Evolutionary conservation across 2,329 filamentous ascomycete species (phyloP), one percentile per base, ranked within the genome.

Genomic region (Clonostachys sp.): DNA sequence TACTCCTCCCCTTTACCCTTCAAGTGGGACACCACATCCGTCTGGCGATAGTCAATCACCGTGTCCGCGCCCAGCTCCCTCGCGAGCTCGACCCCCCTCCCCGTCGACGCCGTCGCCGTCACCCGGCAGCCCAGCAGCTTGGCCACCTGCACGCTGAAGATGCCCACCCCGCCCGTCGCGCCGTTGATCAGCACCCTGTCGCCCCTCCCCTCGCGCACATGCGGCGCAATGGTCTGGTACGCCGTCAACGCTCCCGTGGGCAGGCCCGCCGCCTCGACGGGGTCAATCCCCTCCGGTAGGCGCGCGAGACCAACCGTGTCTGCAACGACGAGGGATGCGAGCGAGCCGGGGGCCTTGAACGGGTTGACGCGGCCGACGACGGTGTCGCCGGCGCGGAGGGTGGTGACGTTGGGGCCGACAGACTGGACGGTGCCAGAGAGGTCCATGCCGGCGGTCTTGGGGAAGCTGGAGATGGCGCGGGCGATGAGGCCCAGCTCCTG

Each of bases 121-220:
- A 87, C 83, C 47, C 77, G 70, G 47, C 78, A 83, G 1, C 82
- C 83, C 5, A 82, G 54, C 0, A 70, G 64, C 56, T 87, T 87
- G 8, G 81, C 83, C 20, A 87, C 74, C 57, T 87, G 84, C 42
- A 87, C 80, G 0, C 71, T 77, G 50, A 74, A 84, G 0, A 75
- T 72, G 2, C 84, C 84, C 2, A 74, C 75, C 1, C 84, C 84
- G 2, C 84, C 84, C 0, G 77, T 81, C 0, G 82, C 81, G 6
- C 81, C 83, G 50, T 86, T 86, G 58, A 87, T 76, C 50, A 87
- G 81, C 12, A 87, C 70, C 54, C 72, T 76, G 45, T 78, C 72
- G n/a, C 80, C 80, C 5, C 78, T 72, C n/a, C 79, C 80, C 4
- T 61, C 50, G 45, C 70, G 69, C 48, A 77, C 70, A 48, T 73